phyloP scores from a whole-genome alignment of 1,284 basidiomycete species.

The Ustanciosporium gigantosporum region DNA sequence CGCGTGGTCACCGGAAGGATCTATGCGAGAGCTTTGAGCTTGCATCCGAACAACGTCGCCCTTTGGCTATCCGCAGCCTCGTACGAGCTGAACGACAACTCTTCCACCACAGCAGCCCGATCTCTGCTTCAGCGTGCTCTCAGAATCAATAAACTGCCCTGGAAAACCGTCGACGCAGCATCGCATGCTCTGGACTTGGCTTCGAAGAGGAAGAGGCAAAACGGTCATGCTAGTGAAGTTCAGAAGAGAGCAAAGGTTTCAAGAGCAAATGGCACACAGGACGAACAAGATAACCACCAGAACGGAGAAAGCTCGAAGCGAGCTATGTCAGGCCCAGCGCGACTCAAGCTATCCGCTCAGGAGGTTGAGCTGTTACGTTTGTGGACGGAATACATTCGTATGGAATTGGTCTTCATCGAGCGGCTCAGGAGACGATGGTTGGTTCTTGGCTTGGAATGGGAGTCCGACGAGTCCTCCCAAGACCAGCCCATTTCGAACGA shows the following conservation, averaged over 20 bases:
- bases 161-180: slow-evolving; percentile 3
- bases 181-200: not conserved
- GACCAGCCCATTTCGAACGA: slow-evolving; percentile 1
- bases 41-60: slow-evolving; percentile 77
- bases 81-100: slow-evolving; percentile 78
- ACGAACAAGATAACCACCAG: not conserved
- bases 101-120: slow-evolving; percentile 76
- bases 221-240: slow-evolving; percentile 1
- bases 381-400: slow-evolving; percentile 69
- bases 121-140: slow-evolving; percentile 83
- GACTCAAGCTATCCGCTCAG: slow-evolving; percentile 23
- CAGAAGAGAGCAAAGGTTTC: not conserved
- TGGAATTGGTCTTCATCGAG: slow-evolving; percentile 88
- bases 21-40: slow-evolving; percentile 73
- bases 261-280: not conserved
- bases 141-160: slow-evolving; percentile 62
- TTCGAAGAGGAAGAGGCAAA: slow-evolving; percentile 9
- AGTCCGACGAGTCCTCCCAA: slow-evolving; percentile 1
- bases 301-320: not conserved
- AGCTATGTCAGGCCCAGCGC: slow-evolving; percentile 19
- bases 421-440: slow-evolving; percentile 79
- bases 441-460: slow-evolving; percentile 69
- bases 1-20: slow-evolving; percentile 73
- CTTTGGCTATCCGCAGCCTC: slow-evolving; percentile 85
- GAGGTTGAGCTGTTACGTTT: slow-evolving; percentile 50